Conservation (phyloP, 352 stramenopile genomes). For the Globisporangium splendens region DNA sequence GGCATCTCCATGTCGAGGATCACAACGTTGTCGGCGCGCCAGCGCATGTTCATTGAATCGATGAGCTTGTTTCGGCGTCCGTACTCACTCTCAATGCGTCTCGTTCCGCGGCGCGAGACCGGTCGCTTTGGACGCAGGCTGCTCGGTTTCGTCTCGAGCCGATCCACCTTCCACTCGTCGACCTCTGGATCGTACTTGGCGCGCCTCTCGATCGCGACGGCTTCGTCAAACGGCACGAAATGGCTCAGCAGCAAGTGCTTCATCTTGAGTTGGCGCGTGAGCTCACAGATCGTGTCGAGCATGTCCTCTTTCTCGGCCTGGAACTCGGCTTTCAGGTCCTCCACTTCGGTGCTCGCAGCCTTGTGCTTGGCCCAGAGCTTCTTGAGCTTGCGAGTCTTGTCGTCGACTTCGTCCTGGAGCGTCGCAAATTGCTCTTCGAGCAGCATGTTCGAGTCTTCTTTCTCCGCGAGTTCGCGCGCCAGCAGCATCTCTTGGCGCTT, state of each 20-base stretch:
- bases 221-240: slow-evolving; percentile 82
- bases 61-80: slow-evolving; percentile 75
- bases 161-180: slow-evolving; percentile 88
- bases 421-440: slow-evolving; percentile 89
- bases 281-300: slow-evolving; percentile 93
- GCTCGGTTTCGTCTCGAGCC: slow-evolving; percentile 58
- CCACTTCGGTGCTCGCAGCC: slow-evolving; percentile 87
- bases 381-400: slow-evolving; percentile 96
- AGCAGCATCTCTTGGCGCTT: slow-evolving; percentile 82
- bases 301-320: slow-evolving; percentile 91
- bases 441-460: slow-evolving; percentile 93
- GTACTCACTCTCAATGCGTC: slow-evolving; percentile 84
- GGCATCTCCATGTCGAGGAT: slow-evolving; percentile 89
- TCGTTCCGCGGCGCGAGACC: slow-evolving; percentile 55
- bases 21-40: slow-evolving; percentile 89
- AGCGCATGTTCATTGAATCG: slow-evolving; percentile 85
- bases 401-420: slow-evolving; percentile 91
- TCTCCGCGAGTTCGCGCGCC: slow-evolving; percentile 90
- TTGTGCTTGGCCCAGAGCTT: slow-evolving; percentile 93
- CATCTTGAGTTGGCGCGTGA: slow-evolving; percentile 95
- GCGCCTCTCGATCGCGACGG: slow-evolving; percentile 66
- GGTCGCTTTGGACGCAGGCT: slow-evolving; percentile 54
- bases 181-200: slow-evolving; percentile 86
- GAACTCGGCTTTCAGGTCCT: slow-evolving; percentile 93
- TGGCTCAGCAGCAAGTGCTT: slow-evolving; percentile 92